Evolutionary conservation across 257 asterid species (phyloP).

Genomic region (Scutellaria barbata): DNA sequence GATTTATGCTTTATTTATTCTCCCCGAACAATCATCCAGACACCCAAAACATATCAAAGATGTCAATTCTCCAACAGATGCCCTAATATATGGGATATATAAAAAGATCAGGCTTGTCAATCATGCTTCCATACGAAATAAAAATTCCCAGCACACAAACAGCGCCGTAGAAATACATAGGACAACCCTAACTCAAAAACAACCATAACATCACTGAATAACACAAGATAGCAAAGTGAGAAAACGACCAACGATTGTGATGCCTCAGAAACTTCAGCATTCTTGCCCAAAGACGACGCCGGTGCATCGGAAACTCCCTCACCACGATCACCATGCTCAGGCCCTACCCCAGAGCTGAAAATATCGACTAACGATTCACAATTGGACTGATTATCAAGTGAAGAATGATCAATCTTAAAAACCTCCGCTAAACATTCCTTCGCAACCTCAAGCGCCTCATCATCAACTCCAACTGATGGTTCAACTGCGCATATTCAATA

Average conservation of each 20-base stretch:
- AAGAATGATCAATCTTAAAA: slow-evolving; percentile 66
- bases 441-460: slow-evolving; percentile 78
- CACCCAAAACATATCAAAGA: slow-evolving; percentile 5
- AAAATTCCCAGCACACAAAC: neutral
- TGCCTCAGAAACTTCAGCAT: slow-evolving; percentile 38
- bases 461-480: slow-evolving; percentile 64
- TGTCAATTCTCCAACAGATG: neutral
- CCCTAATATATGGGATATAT: neutral
- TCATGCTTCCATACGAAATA: neutral
- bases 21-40: neutral
- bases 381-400: slow-evolving; percentile 41
- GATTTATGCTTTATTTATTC: neutral
- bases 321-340: slow-evolving; percentile 22
- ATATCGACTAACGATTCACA: slow-evolving; percentile 64
- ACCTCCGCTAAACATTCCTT: slow-evolving; percentile 77
- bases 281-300: slow-evolving; percentile 42
- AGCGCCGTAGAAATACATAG: neutral
- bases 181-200: neutral
- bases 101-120: slow-evolving; percentile 10
- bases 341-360: slow-evolving; percentile 49
- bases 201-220: slow-evolving; percentile 2
- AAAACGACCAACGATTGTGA: slow-evolving; percentile 40
- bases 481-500: slow-evolving; percentile 55
- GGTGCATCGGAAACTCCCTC: slow-evolving; percentile 48
- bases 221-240: neutral